Evolutionary conservation across 2,329 filamentous ascomycete genomes (phyloP).

Genomic region (Kalmusia sp.): DNA sequence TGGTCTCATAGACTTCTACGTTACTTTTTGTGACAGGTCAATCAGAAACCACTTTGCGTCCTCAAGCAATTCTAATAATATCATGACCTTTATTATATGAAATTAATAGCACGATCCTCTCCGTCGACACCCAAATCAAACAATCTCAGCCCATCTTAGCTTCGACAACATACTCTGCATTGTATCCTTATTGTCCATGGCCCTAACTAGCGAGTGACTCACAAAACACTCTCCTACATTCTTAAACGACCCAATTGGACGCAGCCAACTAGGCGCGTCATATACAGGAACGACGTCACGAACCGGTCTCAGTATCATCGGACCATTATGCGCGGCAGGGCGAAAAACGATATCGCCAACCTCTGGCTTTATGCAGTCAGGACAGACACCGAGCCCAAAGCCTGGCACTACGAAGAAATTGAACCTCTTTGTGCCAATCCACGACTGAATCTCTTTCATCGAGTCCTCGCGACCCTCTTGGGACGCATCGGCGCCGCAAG

Average conservation of each 20-base stretch:
- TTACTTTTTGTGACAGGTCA: no score
- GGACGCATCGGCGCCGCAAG: background rate
- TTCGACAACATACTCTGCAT: background rate
- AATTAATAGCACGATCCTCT: no score
- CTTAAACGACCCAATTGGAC: conserved; percentile 1
- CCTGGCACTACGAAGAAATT: conserved; percentile 1
- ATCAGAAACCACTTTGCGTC: no score
- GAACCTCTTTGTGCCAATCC: background rate
- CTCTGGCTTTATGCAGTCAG: background rate
- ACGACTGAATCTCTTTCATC: background rate
- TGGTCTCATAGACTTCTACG: no score
- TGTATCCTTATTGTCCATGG: background rate
- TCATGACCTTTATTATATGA: no score
- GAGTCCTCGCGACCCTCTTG: background rate
- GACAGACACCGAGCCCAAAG: conserved; percentile 1
- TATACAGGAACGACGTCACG: no score
- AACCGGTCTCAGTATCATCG: background rate
- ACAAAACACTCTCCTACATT: conserved; percentile 4
- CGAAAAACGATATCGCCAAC: background rate
- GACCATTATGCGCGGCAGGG: background rate
- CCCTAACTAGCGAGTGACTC: background rate
- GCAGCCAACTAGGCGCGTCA: no score
- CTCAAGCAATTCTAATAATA: no score
- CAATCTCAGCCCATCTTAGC: background rate
- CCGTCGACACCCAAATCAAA: background rate